These are phyloP conservation scores for Epithele typhae DNA, from an alignment of 768 basidiomycete genomes.

Conservation along the genomic window DNA sequence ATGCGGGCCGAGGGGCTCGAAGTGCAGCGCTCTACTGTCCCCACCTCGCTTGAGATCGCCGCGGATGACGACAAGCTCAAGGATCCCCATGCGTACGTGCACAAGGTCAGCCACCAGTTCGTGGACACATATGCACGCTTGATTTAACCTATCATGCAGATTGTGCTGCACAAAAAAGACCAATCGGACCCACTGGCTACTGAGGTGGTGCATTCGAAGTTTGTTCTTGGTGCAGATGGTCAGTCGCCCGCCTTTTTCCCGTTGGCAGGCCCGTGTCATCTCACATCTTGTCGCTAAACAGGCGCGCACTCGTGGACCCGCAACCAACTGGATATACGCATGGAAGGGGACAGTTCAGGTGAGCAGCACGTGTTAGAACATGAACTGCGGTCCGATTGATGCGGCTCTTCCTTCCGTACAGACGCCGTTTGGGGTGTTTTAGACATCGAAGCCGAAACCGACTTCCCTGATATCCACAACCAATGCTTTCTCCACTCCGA, in stretches of 20 bases:
- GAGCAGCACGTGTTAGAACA: no score
- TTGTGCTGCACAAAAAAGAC: constrained; percentile 35
- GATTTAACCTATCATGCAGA: constrained; percentile 30
- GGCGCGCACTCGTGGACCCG: constrained; percentile 86
- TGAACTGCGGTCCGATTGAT: no score
- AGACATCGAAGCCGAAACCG: constrained; percentile 48
- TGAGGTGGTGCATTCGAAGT: constrained; percentile 68
- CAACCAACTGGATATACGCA: constrained; percentile 55
- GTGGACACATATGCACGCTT: background rate
- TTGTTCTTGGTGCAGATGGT: constrained; percentile 76
- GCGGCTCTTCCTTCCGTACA: no score
- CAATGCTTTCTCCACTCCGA: constrained; percentile 47
- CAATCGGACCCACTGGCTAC: no score
- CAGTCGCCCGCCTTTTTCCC: constrained; percentile 17
- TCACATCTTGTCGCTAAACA: constrained; percentile 19
- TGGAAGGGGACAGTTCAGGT: constrained; percentile 73
- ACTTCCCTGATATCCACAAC: constrained; percentile 53
- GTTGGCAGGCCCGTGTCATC: no score
- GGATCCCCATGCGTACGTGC: constrained; percentile 35
- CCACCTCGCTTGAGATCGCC: constrained; percentile 44
- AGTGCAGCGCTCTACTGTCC: constrained; percentile 49
- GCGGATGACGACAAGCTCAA: constrained; percentile 37
- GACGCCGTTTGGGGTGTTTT: constrained; percentile 81
- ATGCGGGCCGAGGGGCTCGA: constrained; percentile 43
- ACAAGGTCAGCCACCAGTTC: constrained; percentile 24